Evolutionary conservation across 2,329 filamentous ascomycete genomes (phyloP).

Genomic region (Sordariomycetes sp.): DNA sequence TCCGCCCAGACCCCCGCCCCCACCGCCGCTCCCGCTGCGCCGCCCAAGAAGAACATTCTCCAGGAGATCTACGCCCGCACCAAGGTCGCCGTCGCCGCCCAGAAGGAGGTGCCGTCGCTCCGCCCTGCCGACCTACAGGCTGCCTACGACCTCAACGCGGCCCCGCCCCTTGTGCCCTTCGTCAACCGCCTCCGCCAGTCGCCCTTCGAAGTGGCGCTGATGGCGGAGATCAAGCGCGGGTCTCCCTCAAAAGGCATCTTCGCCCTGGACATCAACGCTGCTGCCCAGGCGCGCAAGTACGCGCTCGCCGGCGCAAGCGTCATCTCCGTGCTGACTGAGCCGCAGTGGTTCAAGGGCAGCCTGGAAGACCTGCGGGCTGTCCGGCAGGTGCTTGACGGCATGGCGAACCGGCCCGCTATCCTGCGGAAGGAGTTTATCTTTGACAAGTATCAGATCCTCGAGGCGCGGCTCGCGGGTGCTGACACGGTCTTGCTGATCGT

Average conservation of each 20-base stretch:
- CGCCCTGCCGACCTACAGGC: slow-evolving; percentile 75
- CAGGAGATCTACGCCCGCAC: slow-evolving; percentile 84
- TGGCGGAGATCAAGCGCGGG: slow-evolving; percentile 95
- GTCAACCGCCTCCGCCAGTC: slow-evolving; percentile 69
- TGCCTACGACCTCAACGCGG: slow-evolving; percentile 72
- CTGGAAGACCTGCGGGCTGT: slow-evolving; percentile 88
- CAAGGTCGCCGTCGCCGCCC: slow-evolving; percentile 61
- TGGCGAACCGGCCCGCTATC: slow-evolving; percentile 86
- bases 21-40: slow-evolving; percentile 13
- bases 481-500: slow-evolving; percentile 94
- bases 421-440: slow-evolving; percentile 96
- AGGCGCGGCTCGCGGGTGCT: slow-evolving; percentile 83
- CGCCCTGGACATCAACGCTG: slow-evolving; percentile 75
- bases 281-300: slow-evolving; percentile 82
- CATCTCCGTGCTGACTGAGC: slow-evolving; percentile 96
- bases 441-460: slow-evolving; percentile 95
- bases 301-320: slow-evolving; percentile 90
- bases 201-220: slow-evolving; percentile 78
- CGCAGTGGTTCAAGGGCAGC: slow-evolving; percentile 98
- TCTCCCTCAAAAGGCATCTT: slow-evolving; percentile 96
- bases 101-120: slow-evolving; percentile 79
- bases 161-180: slow-evolving; percentile 76
- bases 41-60: slow-evolving; percentile 71
- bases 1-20: slow-evolving; percentile 15
- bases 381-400: slow-evolving; percentile 75